Evolutionary conservation across 1,284 basidiomycete species (phyloP), one percentile per base, ranked within the genome.

Genomic region (Papiliotrema terrestris): DNA sequence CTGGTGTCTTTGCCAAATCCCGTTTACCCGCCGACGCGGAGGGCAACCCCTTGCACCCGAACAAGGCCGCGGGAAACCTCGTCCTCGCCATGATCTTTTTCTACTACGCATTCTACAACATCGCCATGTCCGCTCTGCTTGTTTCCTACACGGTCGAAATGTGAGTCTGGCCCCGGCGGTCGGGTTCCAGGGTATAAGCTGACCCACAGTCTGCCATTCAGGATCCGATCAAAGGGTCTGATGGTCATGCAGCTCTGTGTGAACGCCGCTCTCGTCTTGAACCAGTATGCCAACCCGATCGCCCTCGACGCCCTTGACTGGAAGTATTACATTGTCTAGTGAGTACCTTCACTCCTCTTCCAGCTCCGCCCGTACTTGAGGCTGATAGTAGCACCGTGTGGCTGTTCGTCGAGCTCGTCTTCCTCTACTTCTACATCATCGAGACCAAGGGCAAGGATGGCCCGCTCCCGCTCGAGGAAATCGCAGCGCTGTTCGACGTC

Each of bases 261-360:
- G 60, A 71, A 72, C 61, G 62, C 63, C 36, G 65, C 71, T 3
- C 67, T 74, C 57, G 84, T 87, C 63, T 87, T 88, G 78, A 89
- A 89, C 73, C 86, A 89, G 74, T 89, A 87, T 67, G 83, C 85
- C 70, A 90, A 89, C 78, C 88, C 87, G 20, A 82, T 89, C 65
- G 87, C 86, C 14, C 78, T 86, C 47, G 75, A 79, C 23, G 80
- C 69, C 43, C 73, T 87, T 49, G 77, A 70, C 45, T 89, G 87
- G 87, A 86, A 83, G 79, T 87, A 86, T 38, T 66, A 69, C 43
- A 49, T 54, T 19, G 45, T 54, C 23, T 52, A 60, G 45, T 49
- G 25, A 50, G 53, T 44, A 38, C 11, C 17, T 11, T 36, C 22
- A n/a, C 41, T 45, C 3, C 20, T 51, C 25, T 8, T 3, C 41